Evolutionary conservation across 2,329 filamentous ascomycete genomes (phyloP).

Genomic region (Zymoseptoria brevis): DNA sequence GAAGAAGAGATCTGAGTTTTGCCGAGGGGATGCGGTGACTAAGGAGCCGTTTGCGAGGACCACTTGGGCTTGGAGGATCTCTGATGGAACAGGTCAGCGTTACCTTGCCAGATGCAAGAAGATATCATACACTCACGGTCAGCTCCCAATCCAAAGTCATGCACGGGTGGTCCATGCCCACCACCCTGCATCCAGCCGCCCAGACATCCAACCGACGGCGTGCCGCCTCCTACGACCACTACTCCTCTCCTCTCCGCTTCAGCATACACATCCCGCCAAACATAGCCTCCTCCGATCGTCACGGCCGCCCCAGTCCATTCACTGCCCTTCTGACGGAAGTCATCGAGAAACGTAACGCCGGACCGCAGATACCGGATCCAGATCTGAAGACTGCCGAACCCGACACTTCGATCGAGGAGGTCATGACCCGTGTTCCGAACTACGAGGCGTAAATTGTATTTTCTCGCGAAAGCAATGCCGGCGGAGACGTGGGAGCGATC

Average conservation of each 20-base stretch:
- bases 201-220: constrained; percentile 17
- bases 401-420: constrained; percentile 6
- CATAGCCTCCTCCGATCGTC: constrained; percentile 27
- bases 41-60: constrained; percentile 19
- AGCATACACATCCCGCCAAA: constrained; percentile 28
- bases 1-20: constrained; percentile 44
- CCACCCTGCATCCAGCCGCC: constrained; percentile 24
- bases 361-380: constrained; percentile 19
- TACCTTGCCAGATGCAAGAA: neutral
- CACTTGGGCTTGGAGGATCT: constrained; percentile 17
- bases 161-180: constrained; percentile 18
- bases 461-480: constrained; percentile 1
- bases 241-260: constrained; percentile 22
- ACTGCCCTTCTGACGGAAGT: constrained; percentile 12
- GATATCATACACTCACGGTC: constrained; percentile 5
- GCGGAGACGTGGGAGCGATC: neutral
- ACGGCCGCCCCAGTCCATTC: constrained; percentile 28
- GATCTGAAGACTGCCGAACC: constrained; percentile 3
- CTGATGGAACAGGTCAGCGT: neutral
- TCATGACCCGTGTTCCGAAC: constrained; percentile 35
- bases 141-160: constrained; percentile 19
- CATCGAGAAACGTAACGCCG: constrained; percentile 25
- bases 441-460: constrained; percentile 45
- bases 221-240: constrained; percentile 17
- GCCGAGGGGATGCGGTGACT: constrained; percentile 27